Evolutionary conservation across 2,329 filamentous ascomycete genomes (phyloP), one percentile per base, ranked within the genome.

Genomic region (Fusarium tanahbumbuense): DNA sequence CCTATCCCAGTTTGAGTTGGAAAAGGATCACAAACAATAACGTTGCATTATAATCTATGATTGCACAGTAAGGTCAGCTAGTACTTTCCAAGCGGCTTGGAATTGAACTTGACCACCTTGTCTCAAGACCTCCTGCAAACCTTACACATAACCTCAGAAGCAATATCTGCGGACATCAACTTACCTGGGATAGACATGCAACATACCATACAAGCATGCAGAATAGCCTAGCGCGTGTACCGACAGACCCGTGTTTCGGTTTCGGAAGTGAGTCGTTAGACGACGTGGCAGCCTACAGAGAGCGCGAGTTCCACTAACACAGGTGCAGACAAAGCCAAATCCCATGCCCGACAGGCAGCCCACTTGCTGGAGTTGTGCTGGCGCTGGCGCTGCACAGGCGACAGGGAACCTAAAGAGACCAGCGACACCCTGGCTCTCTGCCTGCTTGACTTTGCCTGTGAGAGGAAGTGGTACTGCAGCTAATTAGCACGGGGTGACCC

Each of bases 221-320:
- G n/a, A 57, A 37, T 45, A 60, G 20, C 48, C 34, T 70, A 47
- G 49, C 45, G 54, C 58, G n/a, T 25, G 23, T 54, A 40, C 27
- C 37, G 48, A 67, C 48, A 56, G 34, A 58, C 28, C 30, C 34
- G 55, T 67, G 57, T 63, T 70, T 68, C 52, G 50, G 67, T 63
- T 68, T 67, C 25, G 55, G 67, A 64, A 64, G 55, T 60, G 52
- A 60, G 58, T 68, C 45, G 44, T 54, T 42, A 59, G 68, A 62
- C 70, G 67, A 74, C 72, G 64, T 74, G 72, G 72, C 68, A 68
- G 64, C 42, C 60, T 46, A 44, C 54, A 48, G 50, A 49, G 68
- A 72, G 56, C 48, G 67, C 50, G 42, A 53, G 60, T 67, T 49
- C 66, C 57, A 55, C 67, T 60, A 55, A 30, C 20, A 53, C 16